These are phyloP conservation scores for Hypoxylon lienhwacheense DNA, from an alignment of 495 filamentous ascomycete species.

Conservation along the genomic window DNA sequence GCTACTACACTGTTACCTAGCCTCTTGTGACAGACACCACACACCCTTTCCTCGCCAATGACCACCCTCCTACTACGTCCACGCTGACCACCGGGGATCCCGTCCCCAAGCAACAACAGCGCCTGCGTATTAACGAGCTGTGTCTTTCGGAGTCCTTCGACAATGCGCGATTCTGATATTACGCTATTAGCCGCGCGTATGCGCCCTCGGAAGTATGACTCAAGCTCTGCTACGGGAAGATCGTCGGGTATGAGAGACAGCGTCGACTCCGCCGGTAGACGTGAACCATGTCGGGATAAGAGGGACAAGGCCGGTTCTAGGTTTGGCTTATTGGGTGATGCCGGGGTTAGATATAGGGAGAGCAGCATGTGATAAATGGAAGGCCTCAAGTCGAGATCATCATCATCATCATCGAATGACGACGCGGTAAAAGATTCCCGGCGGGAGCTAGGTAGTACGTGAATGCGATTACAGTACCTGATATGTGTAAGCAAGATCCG, in stretches of 20 bases:
- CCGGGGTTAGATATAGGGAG: slow-evolving; percentile 85
- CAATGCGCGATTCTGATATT: slow-evolving; percentile 76
- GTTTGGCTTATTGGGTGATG: slow-evolving; percentile 69
- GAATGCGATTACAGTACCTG: slow-evolving; percentile 87
- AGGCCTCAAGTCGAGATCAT: slow-evolving; percentile 58
- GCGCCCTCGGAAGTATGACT: slow-evolving; percentile 87
- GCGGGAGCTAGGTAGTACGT: slow-evolving; percentile 52
- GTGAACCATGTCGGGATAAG: slow-evolving; percentile 86
- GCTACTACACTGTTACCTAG: slow-evolving; percentile 85
- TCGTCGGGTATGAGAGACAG: slow-evolving; percentile 80
- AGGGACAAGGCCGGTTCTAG: slow-evolving; percentile 81
- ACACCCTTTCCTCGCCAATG: slow-evolving; percentile 83
- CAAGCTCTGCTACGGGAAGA: slow-evolving; percentile 75
- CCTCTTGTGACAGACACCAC: slow-evolving; percentile 88
- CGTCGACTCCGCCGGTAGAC: slow-evolving; percentile 82
- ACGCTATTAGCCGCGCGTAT: slow-evolving; percentile 84
- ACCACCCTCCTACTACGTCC: slow-evolving; percentile 73
- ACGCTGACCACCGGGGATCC: slow-evolving; percentile 53
- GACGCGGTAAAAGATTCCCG: slow-evolving; percentile 25
- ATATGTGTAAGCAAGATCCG: slow-evolving; percentile 20
- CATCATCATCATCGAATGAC: slow-evolving; percentile 27
- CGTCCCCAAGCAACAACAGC: slow-evolving; percentile 68
- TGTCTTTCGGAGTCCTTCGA: slow-evolving; percentile 71
- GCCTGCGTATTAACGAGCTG: slow-evolving; percentile 72
- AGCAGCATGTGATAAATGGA: slow-evolving; percentile 91